Conservation (phyloP, 345 rosid species). For the Camelina hispida region DNA sequence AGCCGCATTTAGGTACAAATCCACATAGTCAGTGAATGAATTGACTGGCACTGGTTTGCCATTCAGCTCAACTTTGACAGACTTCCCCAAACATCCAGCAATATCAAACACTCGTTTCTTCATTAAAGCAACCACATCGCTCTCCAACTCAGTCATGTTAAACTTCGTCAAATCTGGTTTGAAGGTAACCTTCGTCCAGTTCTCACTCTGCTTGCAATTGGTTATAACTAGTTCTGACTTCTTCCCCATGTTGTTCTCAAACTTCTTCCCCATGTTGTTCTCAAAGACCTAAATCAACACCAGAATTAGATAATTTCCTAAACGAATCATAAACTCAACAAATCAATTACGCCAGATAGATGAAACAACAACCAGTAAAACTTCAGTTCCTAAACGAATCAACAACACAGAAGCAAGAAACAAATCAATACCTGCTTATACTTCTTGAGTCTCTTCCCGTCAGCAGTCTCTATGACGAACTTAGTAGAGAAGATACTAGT, state of each 20-base stretch:
- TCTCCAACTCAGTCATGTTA: slow-evolving; percentile 77
- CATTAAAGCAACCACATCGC: slow-evolving; percentile 93
- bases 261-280: slow-evolving; percentile 87
- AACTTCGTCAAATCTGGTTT: slow-evolving; percentile 87
- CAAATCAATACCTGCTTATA: slow-evolving; percentile 73
- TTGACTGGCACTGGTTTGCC: slow-evolving; percentile 74
- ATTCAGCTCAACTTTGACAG: slow-evolving; percentile 87
- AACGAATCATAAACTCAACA: not conserved
- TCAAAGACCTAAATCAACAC: slow-evolving; percentile 66
- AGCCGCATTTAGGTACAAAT: slow-evolving; percentile 63
- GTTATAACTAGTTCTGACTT: slow-evolving; percentile 72
- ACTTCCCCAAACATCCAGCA: slow-evolving; percentile 96
- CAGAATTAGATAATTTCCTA: not conserved
- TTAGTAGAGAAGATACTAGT: slow-evolving; percentile 88
- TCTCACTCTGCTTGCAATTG: slow-evolving; percentile 73
- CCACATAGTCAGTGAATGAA: slow-evolving; percentile 79
- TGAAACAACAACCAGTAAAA: not conserved
- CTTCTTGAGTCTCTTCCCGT: slow-evolving; percentile 74
- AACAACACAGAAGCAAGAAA: not conserved
- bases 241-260: too few relatives aligned
- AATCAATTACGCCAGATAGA: not conserved
- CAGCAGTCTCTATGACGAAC: slow-evolving; percentile 90
- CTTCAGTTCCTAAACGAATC: not conserved
- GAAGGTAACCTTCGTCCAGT: slow-evolving; percentile 93
- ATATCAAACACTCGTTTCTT: slow-evolving; percentile 85